These are phyloP conservation scores for Lecanicillium sp. DNA, from an alignment of 2,329 filamentous ascomycete genomes.

Conservation along the genomic window DNA sequence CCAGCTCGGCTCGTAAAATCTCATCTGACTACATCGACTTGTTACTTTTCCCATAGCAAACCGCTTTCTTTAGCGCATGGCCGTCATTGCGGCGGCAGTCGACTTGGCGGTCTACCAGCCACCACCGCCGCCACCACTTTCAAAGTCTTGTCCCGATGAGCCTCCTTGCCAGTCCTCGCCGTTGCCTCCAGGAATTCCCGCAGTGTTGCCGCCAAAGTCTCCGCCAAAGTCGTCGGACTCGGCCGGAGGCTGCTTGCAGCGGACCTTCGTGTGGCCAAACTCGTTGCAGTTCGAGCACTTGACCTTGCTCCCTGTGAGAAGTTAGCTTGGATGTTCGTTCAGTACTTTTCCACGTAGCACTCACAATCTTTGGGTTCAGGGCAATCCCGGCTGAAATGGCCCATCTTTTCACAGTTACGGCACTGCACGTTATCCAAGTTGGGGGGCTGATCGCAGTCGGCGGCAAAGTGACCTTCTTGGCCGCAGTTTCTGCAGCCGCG, in stretches of 20 bases:
- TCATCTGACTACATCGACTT: too few species aligned
- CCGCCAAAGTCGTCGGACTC: constrained; percentile 11
- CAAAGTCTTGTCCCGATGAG: neutral
- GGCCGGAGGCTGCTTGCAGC: constrained; percentile 28
- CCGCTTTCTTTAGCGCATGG: too few species aligned
- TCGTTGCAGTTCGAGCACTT: constrained; percentile 34
- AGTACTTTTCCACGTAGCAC: constrained; percentile 12
- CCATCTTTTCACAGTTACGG: constrained; percentile 53
- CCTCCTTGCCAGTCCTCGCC: constrained; percentile 2
- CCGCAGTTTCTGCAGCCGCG: constrained; percentile 58
- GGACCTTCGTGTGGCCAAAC: constrained; percentile 34
- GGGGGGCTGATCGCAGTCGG: constrained; percentile 43
- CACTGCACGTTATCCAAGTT: constrained; percentile 47
- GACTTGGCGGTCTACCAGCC: neutral
- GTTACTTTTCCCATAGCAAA: too few species aligned
- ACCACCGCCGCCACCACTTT: neutral
- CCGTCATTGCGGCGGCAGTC: too few species aligned
- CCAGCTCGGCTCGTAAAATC: too few species aligned
- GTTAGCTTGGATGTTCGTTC: constrained; percentile 18
- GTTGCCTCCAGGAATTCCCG: neutral
- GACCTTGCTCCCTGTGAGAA: constrained; percentile 32
- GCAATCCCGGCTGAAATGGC: constrained; percentile 59
- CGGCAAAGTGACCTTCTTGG: constrained; percentile 51
- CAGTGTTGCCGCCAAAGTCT: constrained; percentile 5
- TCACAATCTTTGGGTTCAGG: constrained; percentile 44